Base-by-base conservation (phyloP, 2,329 filamentous ascomycete species). In the Phaeosphaeriaceae sp. region DNA sequence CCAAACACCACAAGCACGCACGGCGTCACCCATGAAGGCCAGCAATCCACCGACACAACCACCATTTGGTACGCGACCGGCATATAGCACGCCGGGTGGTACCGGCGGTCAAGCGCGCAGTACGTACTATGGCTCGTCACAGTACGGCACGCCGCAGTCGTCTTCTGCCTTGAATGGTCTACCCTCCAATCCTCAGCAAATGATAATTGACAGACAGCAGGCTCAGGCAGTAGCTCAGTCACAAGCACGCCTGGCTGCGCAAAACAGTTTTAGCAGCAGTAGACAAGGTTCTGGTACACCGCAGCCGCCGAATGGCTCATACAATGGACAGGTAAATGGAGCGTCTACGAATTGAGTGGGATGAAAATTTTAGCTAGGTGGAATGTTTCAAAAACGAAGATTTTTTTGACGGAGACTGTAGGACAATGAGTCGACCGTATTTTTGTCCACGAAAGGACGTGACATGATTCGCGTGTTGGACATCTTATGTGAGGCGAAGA, bases 241-340 rank as follows among this genome's bases (percentile, higher is more conserved):
- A 20, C 70, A 72, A 55, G 71, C 71, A 6, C 65, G 70, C 7
- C 51, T 73, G 15, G 67, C 70, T 13, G 69, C 70, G 28, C 69
- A 72, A 38, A 71, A 63, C 21, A 70, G 63, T 50, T 68, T 72
- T 40, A 66, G 56, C 34, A 67, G 57, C 40, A 66, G 58, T 42
- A 61, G 67, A 37, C 66, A 67, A 48, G 68, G 60, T 8, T 72
- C 70, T 15, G 68, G 69, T 3, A 74, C 71, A 15, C 71, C 71
- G 4, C 71, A 74, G 48, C 71, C 71, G 8, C 61, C 67, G 1
- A 70, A 64, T 21, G 59, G 63, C 3, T 63, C 63, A 16, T 64
- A 63, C 34, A 53, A 56, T 8, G 59, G 61, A n/a, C 58, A 56
- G 16, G 38, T 56, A 8, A 67, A 66, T 29, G 64, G 64, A 16